Conservation (phyloP, 1,284 basidiomycete species). For the Coniferiporia weirii region DNA sequence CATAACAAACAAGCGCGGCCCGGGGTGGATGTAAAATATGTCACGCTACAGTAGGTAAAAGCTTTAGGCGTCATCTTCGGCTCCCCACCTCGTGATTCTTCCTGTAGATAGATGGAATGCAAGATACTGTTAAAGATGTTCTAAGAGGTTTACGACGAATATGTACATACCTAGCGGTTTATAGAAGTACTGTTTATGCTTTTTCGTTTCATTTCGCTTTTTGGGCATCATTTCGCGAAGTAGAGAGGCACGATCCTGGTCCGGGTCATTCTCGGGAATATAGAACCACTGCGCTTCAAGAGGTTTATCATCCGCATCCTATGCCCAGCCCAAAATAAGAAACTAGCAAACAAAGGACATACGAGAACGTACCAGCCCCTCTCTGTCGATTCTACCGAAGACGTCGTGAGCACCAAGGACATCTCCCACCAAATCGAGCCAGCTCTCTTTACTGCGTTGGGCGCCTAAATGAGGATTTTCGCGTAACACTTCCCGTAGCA, state of each 20-base stretch:
- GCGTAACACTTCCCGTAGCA: conserved; percentile 47
- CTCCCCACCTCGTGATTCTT: conserved; percentile 60
- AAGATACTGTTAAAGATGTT: not conserved
- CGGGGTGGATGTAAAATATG: not conserved
- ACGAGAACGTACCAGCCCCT: conserved; percentile 41
- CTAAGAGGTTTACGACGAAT: not conserved
- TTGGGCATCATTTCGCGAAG: conserved; percentile 68
- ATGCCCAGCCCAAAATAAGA: conserved; percentile 3
- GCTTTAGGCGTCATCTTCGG: conserved; percentile 41
- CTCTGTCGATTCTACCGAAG: conserved; percentile 66
- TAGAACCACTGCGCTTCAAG: conserved; percentile 74
- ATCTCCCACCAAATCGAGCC: conserved; percentile 42
- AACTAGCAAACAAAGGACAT: conserved; percentile 5
- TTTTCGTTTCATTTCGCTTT: conserved; percentile 69
- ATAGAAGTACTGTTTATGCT: conserved; percentile 79
- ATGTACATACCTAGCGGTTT: conserved; percentile 42
- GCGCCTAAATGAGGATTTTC: conserved; percentile 47
- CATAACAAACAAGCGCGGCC: not conserved
- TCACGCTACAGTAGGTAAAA: not conserved
- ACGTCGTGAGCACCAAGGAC: conserved; percentile 56
- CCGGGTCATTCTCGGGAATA: conserved; percentile 62
- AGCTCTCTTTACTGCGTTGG: conserved; percentile 40
- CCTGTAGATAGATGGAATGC: conserved; percentile 21
- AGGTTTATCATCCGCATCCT: conserved; percentile 46
- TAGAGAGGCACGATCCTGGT: conserved; percentile 60